These are phyloP conservation scores for Tetrapisispora pingtungensis DNA, from an alignment of 805 yeast species.

Conservation along the genomic window DNA sequence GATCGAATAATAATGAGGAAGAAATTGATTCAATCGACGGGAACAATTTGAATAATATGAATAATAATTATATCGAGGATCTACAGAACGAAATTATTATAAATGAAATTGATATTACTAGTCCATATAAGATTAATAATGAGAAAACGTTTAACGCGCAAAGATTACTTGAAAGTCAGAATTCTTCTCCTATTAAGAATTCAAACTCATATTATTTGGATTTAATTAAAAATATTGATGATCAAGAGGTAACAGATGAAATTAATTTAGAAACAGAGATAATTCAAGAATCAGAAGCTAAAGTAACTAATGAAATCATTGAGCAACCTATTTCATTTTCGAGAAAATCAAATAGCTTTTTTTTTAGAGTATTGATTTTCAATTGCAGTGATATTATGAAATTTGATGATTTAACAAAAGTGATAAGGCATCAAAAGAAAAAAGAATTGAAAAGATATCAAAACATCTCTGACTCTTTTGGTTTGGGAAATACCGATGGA, in stretches of 20 bases:
- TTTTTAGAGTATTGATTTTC: background rate
- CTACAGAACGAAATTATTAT: constrained; percentile 12
- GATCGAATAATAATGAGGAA: background rate
- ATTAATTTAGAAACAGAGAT: too few relatives aligned
- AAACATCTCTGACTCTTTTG: too few relatives aligned
- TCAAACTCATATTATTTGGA: too few relatives aligned
- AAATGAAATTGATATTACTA: constrained; percentile 14
- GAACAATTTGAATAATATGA: too few relatives aligned
- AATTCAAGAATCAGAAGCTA: background rate
- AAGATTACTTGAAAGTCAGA: background rate
- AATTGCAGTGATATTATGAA: background rate
- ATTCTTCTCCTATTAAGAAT: background rate
- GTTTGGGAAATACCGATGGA: too few relatives aligned
- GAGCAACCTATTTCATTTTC: background rate
- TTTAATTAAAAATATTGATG: background rate
- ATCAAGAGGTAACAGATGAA: too few relatives aligned
- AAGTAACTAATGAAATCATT: background rate
- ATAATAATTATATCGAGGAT: constrained; percentile 9
- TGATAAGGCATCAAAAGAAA: background rate
- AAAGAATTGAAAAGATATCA: background rate
- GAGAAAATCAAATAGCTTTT: background rate
- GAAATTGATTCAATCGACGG: too few relatives aligned
- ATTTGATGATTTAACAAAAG: background rate
- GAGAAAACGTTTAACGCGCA: background rate
- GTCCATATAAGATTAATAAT: constrained; percentile 7